Evolutionary conservation across 2,329 filamentous ascomycete genomes (phyloP).

Genomic region (Coniochaeta prunicola): DNA sequence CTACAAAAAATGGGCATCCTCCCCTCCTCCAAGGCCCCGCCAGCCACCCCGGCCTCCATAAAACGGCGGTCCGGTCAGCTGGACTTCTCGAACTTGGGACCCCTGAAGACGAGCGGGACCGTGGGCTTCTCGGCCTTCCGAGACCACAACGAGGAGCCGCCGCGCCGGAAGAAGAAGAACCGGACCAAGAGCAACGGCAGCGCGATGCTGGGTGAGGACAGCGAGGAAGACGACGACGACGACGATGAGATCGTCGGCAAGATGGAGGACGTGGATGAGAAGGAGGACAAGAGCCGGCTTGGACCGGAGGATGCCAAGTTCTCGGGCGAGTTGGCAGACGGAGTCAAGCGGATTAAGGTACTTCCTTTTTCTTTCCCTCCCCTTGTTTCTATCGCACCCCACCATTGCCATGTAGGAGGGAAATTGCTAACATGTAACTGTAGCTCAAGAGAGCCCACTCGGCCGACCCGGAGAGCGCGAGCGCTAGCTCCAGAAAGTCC

Average conservation of each 20-base stretch:
- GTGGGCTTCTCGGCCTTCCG: constrained; percentile 88
- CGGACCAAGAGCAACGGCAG: constrained; percentile 59
- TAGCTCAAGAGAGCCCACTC: constrained; percentile 79
- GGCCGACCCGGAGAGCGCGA: constrained; percentile 52
- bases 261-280: constrained; percentile 54
- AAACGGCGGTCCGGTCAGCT: constrained; percentile 78
- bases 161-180: constrained; percentile 46
- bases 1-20: constrained; percentile 94
- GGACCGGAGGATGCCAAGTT: constrained; percentile 65
- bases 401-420: constrained; percentile 7
- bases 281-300: constrained; percentile 50
- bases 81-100: constrained; percentile 78
- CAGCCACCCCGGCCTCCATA: constrained; percentile 50
- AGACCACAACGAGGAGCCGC: constrained; percentile 53
- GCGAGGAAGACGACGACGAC: constrained; percentile 68
- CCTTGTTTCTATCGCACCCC: too few species aligned
- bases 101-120: constrained; percentile 78
- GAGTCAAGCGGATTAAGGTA: constrained; percentile 76
- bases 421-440: constrained; percentile 2
- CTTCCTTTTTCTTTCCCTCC: constrained; percentile 17
- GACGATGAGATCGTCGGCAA: constrained; percentile 56
- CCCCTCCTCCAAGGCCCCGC: constrained; percentile 56
- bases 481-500: constrained; percentile 35
- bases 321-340: constrained; percentile 70
- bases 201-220: constrained; percentile 60